Evolutionary conservation across 2,329 filamentous ascomycete genomes (phyloP).

Genomic region (Cytospora piceae): DNA sequence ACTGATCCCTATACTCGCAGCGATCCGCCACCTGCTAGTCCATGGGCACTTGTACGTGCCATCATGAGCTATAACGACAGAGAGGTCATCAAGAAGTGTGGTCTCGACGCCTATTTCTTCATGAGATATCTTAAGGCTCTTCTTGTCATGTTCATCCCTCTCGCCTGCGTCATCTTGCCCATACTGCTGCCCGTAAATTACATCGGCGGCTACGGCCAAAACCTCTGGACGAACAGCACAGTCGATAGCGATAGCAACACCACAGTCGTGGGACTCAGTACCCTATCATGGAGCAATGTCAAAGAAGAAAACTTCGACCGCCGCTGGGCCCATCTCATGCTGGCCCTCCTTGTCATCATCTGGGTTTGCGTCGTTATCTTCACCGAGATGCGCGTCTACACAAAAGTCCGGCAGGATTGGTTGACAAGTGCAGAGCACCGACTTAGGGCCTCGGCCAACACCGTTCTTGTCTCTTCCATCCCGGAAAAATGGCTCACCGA

Average conservation of each 20-base stretch:
- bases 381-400: slow-evolving; percentile 81
- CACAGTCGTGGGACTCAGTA: slow-evolving; percentile 68
- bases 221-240: slow-evolving; percentile 43
- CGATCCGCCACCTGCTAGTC: slow-evolving; percentile 66
- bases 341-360: slow-evolving; percentile 76
- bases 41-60: slow-evolving; percentile 56
- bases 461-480: slow-evolving; percentile 89
- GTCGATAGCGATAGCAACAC: slow-evolving; percentile 43
- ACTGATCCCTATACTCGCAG: slow-evolving; percentile 12
- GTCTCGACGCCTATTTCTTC: slow-evolving; percentile 97
- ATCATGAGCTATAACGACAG: slow-evolving; percentile 72
- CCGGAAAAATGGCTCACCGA: slow-evolving; percentile 88
- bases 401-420: slow-evolving; percentile 92
- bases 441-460: slow-evolving; percentile 90
- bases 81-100: slow-evolving; percentile 92
- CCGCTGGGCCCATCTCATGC: slow-evolving; percentile 82
- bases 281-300: slow-evolving; percentile 88
- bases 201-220: slow-evolving; percentile 65
- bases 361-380: slow-evolving; percentile 91
- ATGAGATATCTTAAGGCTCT: slow-evolving; percentile 79
- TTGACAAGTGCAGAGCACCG: slow-evolving; percentile 94
- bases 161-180: slow-evolving; percentile 77
- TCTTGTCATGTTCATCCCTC: slow-evolving; percentile 87
- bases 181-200: slow-evolving; percentile 86
- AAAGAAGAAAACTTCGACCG: slow-evolving; percentile 64